Base-by-base conservation (phyloP, 2,329 filamentous ascomycete genomes). In the Magnaporthiopsis incrustans region DNA sequence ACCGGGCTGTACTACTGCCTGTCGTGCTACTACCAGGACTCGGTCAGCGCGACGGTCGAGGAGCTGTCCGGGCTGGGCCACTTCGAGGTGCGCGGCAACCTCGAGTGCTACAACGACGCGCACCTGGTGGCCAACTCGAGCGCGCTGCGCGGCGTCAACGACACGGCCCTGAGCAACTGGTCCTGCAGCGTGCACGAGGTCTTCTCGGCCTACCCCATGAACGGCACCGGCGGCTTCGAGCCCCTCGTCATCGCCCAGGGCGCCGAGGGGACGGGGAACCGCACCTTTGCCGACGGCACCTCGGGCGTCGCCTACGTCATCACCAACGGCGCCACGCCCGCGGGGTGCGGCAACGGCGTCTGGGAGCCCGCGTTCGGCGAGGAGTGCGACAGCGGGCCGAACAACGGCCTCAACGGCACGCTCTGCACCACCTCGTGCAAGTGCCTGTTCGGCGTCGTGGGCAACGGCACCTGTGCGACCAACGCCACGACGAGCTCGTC, bases 271-370 rank as follows among this genome's bases (percentile, higher is more conserved):
- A 67, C 67, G 2, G 76, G 76, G 4, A 67, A 74, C 18, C 71
- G 69, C 61, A 69, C 68, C 3, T 78, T 77, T 65, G 71, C 71
- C 22, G 76, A 77, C 57, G 71, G 71, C 12, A 73, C 71, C 18
- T 69, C 67, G 10, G 77, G 77, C 30, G 70, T 79, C 22, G 77
- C 77, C 38, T 79, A 78, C 65, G 77, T 79, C 64, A 72, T 79
- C 60, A 75, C 76, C 27, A 75, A 76, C 58, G 77, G 77, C 10
- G 76, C 73, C 11, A 77, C 74, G 3, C 76, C 77, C 4, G 67
- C 73, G 14, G 76, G 75, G 26, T 79, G 77, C 60, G 77, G 77
- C 38, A 71, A 79, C 63, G 75, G 76, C 32, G 69, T 69, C 1
- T 73, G 74, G 44, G 71, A 78, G 32, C 32, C 68, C 1, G 62